phyloP scores from a whole-genome alignment of 106 monocot species.

The Dioscorea dumetorum region DNA sequence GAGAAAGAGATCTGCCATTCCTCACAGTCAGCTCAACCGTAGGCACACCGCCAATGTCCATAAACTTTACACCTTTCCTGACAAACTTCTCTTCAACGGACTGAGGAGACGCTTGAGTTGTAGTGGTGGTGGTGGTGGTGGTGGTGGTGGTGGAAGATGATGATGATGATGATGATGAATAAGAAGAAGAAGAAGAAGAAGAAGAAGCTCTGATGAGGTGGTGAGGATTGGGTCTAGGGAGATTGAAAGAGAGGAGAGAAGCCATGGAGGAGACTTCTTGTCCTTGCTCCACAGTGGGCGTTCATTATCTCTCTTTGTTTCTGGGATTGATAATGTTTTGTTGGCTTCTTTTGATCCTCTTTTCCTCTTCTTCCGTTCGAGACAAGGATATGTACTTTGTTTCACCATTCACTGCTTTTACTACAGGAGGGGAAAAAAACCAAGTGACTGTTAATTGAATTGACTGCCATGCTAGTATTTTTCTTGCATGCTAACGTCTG shows the following conservation, averaged over 20 bases:
- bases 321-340: neutral
- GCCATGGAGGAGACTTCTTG: conserved; percentile 38
- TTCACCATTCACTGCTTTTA: too few species aligned
- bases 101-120: conserved; percentile 16
- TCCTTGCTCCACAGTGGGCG: neutral
- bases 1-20: conserved; percentile 64
- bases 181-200: too few species aligned
- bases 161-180: too few species aligned
- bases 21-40: conserved; percentile 56
- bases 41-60: conserved; percentile 27
- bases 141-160: neutral
- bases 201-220: conserved; percentile 34
- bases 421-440: too few species aligned
- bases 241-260: conserved; percentile 41
- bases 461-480: too few species aligned
- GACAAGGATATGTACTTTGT: too few species aligned
- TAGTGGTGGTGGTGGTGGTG: conserved; percentile 13
- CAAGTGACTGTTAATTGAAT: too few species aligned
- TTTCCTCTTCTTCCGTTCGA: neutral
- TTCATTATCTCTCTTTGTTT: neutral
- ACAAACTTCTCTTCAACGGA: conserved; percentile 65
- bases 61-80: conserved; percentile 74
- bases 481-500: too few species aligned
- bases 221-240: conserved; percentile 29
- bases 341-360: neutral